Percentiles rank a stretch among this genome's conserved stretches.
These are phyloP conservation scores for Sanghuangporus weigelae DNA, from an alignment of 1,284 basidiomycete genomes.

Conservation along the genomic window DNA sequence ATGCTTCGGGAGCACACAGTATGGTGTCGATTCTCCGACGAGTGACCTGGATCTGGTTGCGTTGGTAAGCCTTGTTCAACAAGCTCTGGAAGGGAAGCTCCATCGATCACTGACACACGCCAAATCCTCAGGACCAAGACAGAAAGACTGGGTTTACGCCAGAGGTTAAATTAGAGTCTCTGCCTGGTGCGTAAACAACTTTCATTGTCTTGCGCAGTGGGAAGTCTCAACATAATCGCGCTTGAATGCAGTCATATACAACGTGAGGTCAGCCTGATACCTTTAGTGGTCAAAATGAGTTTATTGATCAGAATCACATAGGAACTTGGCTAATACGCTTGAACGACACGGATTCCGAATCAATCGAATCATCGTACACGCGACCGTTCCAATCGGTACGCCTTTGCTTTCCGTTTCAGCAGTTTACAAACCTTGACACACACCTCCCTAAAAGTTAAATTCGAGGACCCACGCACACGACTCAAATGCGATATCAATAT, in stretches of 20 bases:
- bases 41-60: constrained; percentile 49
- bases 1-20: constrained; percentile 45
- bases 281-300: not conserved
- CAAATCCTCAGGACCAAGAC: constrained; percentile 33
- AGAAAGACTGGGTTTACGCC: constrained; percentile 33
- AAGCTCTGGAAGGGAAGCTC: too few relatives aligned
- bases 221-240: not conserved
- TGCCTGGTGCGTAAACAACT: constrained; percentile 28
- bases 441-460: constrained; percentile 39
- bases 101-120: not conserved
- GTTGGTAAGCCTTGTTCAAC: constrained; percentile 31
- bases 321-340: constrained; percentile 28
- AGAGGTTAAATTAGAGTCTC: constrained; percentile 17
- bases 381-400: constrained; percentile 50
- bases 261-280: constrained; percentile 25
- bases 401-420: constrained; percentile 1
- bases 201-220: not conserved
- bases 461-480: constrained; percentile 37
- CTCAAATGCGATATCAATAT: constrained; percentile 52
- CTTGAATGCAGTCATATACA: constrained; percentile 31
- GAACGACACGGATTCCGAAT: constrained; percentile 32
- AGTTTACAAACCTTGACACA: not conserved
- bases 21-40: constrained; percentile 33
- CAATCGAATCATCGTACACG: constrained; percentile 29
- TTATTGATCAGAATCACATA: not conserved